A percentile compares a stretch with the other conserved stretches of the same genome.
phyloP scores from a whole-genome alignment of 345 rosid genomes.

The Dipteronia dyeriana region DNA sequence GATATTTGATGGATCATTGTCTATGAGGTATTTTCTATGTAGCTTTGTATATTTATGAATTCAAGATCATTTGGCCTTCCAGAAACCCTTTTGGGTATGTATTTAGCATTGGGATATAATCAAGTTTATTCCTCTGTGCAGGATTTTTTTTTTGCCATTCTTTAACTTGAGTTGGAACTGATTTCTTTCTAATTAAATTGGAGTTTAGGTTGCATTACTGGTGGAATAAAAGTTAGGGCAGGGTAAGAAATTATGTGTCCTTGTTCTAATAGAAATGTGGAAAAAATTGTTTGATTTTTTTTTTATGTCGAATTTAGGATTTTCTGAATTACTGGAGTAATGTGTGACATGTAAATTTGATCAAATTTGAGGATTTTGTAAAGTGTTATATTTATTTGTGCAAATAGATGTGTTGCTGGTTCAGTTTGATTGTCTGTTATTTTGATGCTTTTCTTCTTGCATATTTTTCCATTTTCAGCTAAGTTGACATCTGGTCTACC shows the following conservation, averaged over 20 bases:
- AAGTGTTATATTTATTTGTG: background rate
- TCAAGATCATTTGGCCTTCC: background rate
- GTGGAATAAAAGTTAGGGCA: background rate
- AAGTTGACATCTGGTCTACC: background rate
- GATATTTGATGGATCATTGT: constrained; percentile 30
- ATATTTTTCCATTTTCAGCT: background rate
- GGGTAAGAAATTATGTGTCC: background rate
- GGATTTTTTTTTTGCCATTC: background rate
- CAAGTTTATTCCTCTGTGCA: background rate
- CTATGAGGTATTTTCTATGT: constrained; percentile 43
- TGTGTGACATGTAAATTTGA: background rate
- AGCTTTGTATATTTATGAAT: background rate
- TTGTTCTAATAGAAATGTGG: constrained; percentile 2
- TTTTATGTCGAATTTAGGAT: background rate
- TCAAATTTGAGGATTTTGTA: background rate
- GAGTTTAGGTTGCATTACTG: background rate
- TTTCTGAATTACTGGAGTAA: background rate
- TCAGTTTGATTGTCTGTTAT: background rate
- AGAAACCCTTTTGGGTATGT: background rate
- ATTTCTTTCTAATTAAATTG: background rate
- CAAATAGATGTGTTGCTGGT: background rate
- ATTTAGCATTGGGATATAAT: background rate
- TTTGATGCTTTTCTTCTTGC: background rate
- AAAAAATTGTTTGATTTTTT: background rate
- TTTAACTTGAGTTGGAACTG: background rate